These are phyloP conservation scores for Ceratocystis huliohia DNA, from an alignment of 2,329 filamentous ascomycete species.

Conservation along the genomic window DNA sequence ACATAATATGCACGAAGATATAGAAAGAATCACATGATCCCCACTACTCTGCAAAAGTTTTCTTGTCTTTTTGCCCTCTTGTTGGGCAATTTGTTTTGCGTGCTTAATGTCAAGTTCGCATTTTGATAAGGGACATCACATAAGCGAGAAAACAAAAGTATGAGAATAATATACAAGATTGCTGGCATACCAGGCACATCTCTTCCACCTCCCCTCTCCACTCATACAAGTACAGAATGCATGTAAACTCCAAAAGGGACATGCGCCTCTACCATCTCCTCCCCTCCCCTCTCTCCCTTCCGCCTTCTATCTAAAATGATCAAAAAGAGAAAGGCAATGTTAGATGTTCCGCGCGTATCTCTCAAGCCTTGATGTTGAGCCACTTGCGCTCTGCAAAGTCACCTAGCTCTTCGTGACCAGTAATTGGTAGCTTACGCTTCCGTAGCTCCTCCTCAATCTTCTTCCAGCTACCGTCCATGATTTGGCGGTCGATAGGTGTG, in stretches of 20 bases:
- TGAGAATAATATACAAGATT: slow-evolving; percentile 17
- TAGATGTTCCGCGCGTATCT: not conserved
- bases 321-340: not conserved
- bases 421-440: slow-evolving; percentile 47
- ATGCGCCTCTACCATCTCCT: not conserved
- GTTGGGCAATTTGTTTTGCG: no score
- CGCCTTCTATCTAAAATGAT: not conserved
- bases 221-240: slow-evolving; percentile 6
- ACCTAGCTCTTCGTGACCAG: slow-evolving; percentile 32
- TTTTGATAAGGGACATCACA: not conserved
- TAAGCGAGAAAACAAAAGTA: not conserved
- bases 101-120: not conserved
- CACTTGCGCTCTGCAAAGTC: slow-evolving; percentile 35
- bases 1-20: not conserved
- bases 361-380: slow-evolving; percentile 31
- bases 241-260: not conserved
- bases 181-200: not conserved
- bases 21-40: not conserved
- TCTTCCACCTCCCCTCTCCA: not conserved
- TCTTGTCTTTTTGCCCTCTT: not conserved
- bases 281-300: not conserved
- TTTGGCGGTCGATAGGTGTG: slow-evolving; percentile 60
- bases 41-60: not conserved
- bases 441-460: slow-evolving; percentile 58
- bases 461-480: slow-evolving; percentile 63